These are phyloP conservation scores for Sporothrix mexicana DNA, from an alignment of 2,329 filamentous ascomycete species.

Conservation along the genomic window DNA sequence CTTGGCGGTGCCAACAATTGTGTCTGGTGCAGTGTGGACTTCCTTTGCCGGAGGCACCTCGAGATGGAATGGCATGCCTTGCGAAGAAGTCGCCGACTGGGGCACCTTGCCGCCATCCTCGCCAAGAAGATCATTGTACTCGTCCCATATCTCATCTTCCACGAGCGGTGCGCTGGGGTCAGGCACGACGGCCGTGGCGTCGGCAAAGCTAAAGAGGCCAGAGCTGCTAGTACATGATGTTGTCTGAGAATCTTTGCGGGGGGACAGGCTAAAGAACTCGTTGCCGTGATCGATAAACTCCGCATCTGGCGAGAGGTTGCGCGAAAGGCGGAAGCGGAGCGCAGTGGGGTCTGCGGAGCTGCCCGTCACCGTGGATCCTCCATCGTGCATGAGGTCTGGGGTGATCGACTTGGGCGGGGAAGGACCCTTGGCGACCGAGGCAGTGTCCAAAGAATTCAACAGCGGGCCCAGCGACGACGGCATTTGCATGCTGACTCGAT, in stretches of 20 bases:
- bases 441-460: conserved; percentile 43
- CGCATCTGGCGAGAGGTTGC: conserved; percentile 43
- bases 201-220: conserved; percentile 62
- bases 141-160: conserved; percentile 92
- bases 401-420: conserved; percentile 52
- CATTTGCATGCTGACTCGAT: conserved; percentile 57
- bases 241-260: conserved; percentile 72
- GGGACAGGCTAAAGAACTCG: conserved; percentile 75
- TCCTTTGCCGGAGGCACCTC: conserved; percentile 50
- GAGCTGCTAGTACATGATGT: conserved; percentile 67
- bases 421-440: conserved; percentile 57
- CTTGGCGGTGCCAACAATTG: not conserved
- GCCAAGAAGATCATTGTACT: conserved; percentile 87
- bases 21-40: conserved; percentile 36
- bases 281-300: conserved; percentile 36
- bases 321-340: conserved; percentile 43
- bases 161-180: conserved; percentile 64
- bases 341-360: conserved; percentile 42
- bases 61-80: conserved; percentile 61
- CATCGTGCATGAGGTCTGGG: conserved; percentile 49
- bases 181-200: conserved; percentile 71
- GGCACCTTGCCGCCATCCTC: conserved; percentile 58
- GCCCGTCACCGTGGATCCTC: conserved; percentile 46
- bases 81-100: conserved; percentile 61
- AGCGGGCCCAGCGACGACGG: conserved; percentile 37